Evolutionary conservation across 2,329 filamentous ascomycete species (phyloP).

Genomic region (Ramularia endophylla): DNA sequence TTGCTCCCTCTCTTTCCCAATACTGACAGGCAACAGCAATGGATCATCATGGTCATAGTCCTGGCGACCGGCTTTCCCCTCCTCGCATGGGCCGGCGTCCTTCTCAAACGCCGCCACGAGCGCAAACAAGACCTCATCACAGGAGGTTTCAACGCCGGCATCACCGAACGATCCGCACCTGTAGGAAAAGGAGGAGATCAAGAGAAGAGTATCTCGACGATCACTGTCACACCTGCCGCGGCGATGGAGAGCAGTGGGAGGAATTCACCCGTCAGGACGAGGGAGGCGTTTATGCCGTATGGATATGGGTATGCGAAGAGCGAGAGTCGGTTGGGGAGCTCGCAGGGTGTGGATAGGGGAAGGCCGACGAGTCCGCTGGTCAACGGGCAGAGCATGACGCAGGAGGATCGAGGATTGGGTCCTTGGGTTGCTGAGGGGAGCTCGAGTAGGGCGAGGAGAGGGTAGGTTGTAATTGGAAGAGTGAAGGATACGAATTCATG

Average conservation of each 20-base stretch:
- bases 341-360: too few relatives aligned
- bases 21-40: constrained; percentile 42
- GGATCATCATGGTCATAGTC: constrained; percentile 75
- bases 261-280: constrained; percentile 24
- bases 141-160: constrained; percentile 32
- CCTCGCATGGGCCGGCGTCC: constrained; percentile 62
- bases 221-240: neutral
- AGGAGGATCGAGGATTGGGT: too few relatives aligned
- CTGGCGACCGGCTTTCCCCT: constrained; percentile 62
- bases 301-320: constrained; percentile 28
- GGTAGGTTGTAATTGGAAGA: too few relatives aligned
- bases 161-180: constrained; percentile 28
- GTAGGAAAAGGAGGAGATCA: constrained; percentile 10
- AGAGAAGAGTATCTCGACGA: constrained; percentile 8
- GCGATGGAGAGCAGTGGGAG: constrained; percentile 14
- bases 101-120: constrained; percentile 68
- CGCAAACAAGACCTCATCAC: constrained; percentile 54
- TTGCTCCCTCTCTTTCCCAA: neutral
- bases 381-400: too few relatives aligned
- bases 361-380: too few relatives aligned
- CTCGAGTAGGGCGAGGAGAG: too few relatives aligned
- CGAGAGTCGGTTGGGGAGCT: constrained; percentile 15
- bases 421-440: too few relatives aligned
- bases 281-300: constrained; percentile 31
- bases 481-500: too few relatives aligned